Evolutionary conservation across 1,284 basidiomycete species (phyloP).

Genomic region (Apiotrichum siamense): DNA sequence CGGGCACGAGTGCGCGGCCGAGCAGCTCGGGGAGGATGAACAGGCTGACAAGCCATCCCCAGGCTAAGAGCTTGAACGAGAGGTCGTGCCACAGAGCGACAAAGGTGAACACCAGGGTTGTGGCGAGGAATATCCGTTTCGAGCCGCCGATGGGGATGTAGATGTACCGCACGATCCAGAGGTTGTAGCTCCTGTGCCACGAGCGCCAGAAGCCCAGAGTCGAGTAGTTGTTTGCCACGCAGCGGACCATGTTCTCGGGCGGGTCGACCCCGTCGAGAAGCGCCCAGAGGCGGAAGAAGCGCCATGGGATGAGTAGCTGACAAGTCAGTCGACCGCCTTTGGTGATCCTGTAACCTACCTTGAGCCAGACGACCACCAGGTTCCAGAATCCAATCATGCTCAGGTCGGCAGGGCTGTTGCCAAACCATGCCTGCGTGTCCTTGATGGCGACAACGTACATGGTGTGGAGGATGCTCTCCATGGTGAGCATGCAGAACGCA

Average conservation of each 20-base stretch:
- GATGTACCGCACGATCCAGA: constrained; percentile 94
- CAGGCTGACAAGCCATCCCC: constrained; percentile 92
- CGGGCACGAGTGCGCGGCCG: constrained; percentile 58
- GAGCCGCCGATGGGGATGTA: constrained; percentile 87
- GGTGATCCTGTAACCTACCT: constrained; percentile 56
- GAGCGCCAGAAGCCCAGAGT: constrained; percentile 88
- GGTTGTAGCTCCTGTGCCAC: constrained; percentile 95
- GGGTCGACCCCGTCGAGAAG: constrained; percentile 82
- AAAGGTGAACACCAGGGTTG: constrained; percentile 83
- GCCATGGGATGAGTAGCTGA: constrained; percentile 91
- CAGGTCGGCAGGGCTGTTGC: constrained; percentile 70
- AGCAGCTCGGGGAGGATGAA: constrained; percentile 85
- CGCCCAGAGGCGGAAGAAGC: constrained; percentile 95
- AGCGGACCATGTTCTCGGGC: constrained; percentile 97
- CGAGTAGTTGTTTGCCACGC: constrained; percentile 98
- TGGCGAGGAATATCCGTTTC: constrained; percentile 60
- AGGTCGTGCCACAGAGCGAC: constrained; percentile 99
- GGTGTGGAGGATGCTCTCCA: constrained; percentile 87
- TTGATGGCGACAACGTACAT: constrained; percentile 99
- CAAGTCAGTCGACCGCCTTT: not conserved
- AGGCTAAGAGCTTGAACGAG: constrained; percentile 77
- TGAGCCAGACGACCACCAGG: constrained; percentile 91
- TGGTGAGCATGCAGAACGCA: constrained; percentile 64
- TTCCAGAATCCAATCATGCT: constrained; percentile 98
- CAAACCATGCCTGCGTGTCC: constrained; percentile 60